Base-by-base conservation (phyloP, 2,329 filamentous ascomycete genomes). In the Xylaria digitata region DNA sequence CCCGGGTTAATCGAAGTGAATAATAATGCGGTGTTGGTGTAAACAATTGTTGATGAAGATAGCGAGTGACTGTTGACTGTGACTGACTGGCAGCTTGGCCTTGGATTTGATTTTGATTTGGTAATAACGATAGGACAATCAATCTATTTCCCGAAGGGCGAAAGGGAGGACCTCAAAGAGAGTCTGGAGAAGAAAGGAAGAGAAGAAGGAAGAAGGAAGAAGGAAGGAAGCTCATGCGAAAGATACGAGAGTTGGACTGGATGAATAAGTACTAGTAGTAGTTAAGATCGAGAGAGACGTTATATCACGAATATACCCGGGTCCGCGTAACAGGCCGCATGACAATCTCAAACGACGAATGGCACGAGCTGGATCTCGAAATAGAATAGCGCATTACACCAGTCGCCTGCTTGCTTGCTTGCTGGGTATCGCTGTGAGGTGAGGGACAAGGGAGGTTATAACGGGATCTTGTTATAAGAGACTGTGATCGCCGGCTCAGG, bases 31-130 rank as follows among this genome's bases (percentile, higher is more conserved):
- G 32, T 59, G 26, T 26, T 26, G 26, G 26, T 26, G 26, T 53
- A 52, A 43, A 43, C 48, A 9, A 4, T 55, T 48, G 40, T 15
- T 30, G 54, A 63, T 30, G 54, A 63, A 63, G 46, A 40, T 75
- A 77, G 75, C 70, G 76, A 79, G 71, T 65, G 76, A 69, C 65
- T 71, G 67, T 61, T 61, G 67, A 76, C 65, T 55, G 26, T 3
- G 11, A 43, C 40, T 48, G 53, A 32, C 37, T 57, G 57, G 64
- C 59, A 55, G 49, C 54, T 68, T 61, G 45, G 52, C 56, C 32
- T 46, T 52, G 21, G n/a, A 13, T 26, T 26, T n/a, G 43, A 46
- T 19, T 46, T 46, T 40, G 30, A 19, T 42, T 42, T 60, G 34
- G 61, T 63, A 67, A 49, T 53, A 61, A 55, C 46, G 57, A 52